A percentile compares a stretch with the other conserved stretches of the same genome.
phyloP scores from a whole-genome alignment of 164 flowering plant species.

The Nelumbo lutea region DNA sequence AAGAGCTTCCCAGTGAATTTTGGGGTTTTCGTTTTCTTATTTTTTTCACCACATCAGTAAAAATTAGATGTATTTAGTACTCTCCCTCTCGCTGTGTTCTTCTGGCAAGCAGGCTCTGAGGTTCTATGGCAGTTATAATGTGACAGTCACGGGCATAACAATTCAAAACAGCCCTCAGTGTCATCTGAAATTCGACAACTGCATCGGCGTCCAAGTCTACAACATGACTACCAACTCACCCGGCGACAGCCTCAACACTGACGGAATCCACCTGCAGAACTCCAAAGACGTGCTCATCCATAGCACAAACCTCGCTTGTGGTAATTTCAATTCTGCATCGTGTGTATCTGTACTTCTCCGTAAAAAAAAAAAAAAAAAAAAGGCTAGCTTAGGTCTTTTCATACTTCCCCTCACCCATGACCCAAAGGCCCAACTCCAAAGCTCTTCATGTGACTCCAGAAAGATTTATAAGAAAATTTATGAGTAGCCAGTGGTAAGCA shows the following conservation, averaged over 20 bases:
- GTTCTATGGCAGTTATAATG: slow-evolving; percentile 47
- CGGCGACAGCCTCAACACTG: slow-evolving; percentile 63
- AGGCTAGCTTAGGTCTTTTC: too few species aligned
- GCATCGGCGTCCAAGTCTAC: slow-evolving; percentile 39
- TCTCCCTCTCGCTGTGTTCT: neutral
- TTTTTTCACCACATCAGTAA: neutral
- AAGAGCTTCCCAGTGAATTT: neutral
- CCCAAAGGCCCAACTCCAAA: too few species aligned
- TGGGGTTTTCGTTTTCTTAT: too few species aligned
- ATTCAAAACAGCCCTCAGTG: slow-evolving; percentile 55
- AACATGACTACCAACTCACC: slow-evolving; percentile 47
- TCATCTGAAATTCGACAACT: slow-evolving; percentile 57
- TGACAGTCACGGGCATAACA: slow-evolving; percentile 51
- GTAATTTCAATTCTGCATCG: slow-evolving; percentile 23
- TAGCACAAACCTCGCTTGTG: slow-evolving; percentile 45
- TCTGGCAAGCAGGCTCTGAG: slow-evolving; percentile 43
- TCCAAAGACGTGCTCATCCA: slow-evolving; percentile 46
- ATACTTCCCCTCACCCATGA: too few species aligned
- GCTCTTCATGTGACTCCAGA: too few species aligned
- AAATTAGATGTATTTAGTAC: neutral
- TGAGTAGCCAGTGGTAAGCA: too few species aligned
- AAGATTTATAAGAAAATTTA: too few species aligned
- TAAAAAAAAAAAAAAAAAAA: too few species aligned
- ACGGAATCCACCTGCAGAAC: slow-evolving; percentile 75
- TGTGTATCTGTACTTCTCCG: too few species aligned